Base-by-base conservation (phyloP, 179 eudicot species). In the Camellia oleifera region DNA sequence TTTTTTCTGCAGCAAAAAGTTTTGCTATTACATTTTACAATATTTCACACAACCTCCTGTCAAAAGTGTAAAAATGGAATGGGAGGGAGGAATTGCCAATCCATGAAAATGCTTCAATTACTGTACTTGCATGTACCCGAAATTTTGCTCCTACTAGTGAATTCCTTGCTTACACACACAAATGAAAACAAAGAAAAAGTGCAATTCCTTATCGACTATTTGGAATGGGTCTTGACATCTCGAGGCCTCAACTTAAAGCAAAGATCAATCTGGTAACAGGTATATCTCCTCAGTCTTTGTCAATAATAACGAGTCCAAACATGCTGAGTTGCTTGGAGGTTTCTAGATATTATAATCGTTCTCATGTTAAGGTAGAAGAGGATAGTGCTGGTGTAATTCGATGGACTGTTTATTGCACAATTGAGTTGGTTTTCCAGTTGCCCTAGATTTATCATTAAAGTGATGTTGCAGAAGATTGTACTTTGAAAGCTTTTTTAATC, bases 391-490 rank as follows among this genome's bases (percentile, higher is more conserved):
- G 57, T 70, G 57, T 48, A 72, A 52, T 23, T 26, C 15, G 13
- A 20, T 52, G 62, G 4, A 9, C 14, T 70, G 3, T 53, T 20
- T 18, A 1, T 46, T 52, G 18, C 44, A 1, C 17, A 72, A 12
- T 11, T 20, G 76, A 72, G 11, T 48, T n/a, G 44, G 7, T 70
- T 70, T 46, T 70, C 73, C 52, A 69, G 73, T 69, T 70, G 6
- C 5, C 40, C 40, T 46, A n/a, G 26, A 70, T 48, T 2, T 17
- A 70, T 48, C 57, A 46, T 17, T n/a, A 46, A 70, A 70, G 57
- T 1, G 18, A 44, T 69, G 52, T 44, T 69, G 52, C 72, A 18
- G 32, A n/a, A 15, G 74, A 70, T 13, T 48, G 18, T 17, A 61
- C 12, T 61, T 61, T 20, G 3, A 15, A 61, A 15, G 23, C 18